phyloP scores from a whole-genome alignment of 768 basidiomycete species.

The Amanita exitialis region DNA sequence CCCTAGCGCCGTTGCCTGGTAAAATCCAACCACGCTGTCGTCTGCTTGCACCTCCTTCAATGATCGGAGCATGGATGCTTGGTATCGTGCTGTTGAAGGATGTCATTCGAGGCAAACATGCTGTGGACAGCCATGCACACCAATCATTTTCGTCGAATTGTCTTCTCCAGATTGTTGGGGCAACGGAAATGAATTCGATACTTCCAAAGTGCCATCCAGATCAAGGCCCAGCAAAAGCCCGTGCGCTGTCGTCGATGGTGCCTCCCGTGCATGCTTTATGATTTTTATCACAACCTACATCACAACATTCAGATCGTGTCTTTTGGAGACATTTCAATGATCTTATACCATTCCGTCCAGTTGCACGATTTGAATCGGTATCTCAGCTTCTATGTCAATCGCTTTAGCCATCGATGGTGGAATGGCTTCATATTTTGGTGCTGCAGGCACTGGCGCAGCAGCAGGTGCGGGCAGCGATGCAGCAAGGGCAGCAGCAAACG shows the following conservation, averaged over 20 bases:
- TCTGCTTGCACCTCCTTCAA: slow-evolving; percentile 88
- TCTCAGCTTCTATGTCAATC: slow-evolving; percentile 89
- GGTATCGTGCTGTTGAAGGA: slow-evolving; percentile 54
- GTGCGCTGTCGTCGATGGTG: slow-evolving; percentile 60
- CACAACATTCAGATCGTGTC: slow-evolving; percentile 3
- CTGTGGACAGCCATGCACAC: slow-evolving; percentile 29
- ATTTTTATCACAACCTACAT: slow-evolving; percentile 86
- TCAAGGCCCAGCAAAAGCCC: slow-evolving; percentile 88
- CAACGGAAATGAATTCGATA: slow-evolving; percentile 85
- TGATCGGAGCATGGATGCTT: slow-evolving; percentile 75
- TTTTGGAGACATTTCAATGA: slow-evolving; percentile 1
- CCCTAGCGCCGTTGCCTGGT: slow-evolving; percentile 80
- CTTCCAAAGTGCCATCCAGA: slow-evolving; percentile 82
- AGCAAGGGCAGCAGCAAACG: slow-evolving; percentile 90
- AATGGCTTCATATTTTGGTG: slow-evolving; percentile 74
- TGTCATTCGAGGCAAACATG: slow-evolving; percentile 1
- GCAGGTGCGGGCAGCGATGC: slow-evolving; percentile 68
- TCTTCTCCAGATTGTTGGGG: slow-evolving; percentile 71
- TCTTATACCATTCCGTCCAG: slow-evolving; percentile 69
- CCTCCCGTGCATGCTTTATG: slow-evolving; percentile 83
- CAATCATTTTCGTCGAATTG: slow-evolving; percentile 66
- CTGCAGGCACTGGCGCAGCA: slow-evolving; percentile 47
- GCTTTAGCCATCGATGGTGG: slow-evolving; percentile 89
- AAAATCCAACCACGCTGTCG: slow-evolving; percentile 89
- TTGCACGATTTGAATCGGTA: slow-evolving; percentile 70